These are phyloP conservation scores for Selaginella moellendorffii DNA, from an alignment of 75 land plant species.

Conservation along the genomic window DNA sequence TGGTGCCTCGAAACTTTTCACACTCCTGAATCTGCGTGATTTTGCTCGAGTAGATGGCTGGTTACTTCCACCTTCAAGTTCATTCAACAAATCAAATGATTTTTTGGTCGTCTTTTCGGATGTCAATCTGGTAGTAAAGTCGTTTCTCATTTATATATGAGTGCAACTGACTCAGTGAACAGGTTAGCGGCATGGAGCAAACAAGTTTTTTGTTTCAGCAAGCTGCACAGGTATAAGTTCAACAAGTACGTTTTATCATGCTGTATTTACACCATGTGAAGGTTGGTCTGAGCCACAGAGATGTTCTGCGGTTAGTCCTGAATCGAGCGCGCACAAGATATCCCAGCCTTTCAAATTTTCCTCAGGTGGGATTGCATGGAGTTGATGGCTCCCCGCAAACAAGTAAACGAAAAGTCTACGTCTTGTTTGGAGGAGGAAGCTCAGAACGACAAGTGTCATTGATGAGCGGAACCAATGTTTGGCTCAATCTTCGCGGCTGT, in stretches of 20 bases:
- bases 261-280: slow-evolving; percentile 11
- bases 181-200: slow-evolving; percentile 92
- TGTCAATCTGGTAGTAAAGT: slow-evolving; percentile 47
- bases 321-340: slow-evolving; percentile 46
- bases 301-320: slow-evolving; percentile 45
- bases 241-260: not conserved
- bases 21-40: slow-evolving; percentile 42
- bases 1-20: slow-evolving; percentile 46
- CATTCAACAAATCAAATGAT: not conserved
- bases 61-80: slow-evolving; percentile 39
- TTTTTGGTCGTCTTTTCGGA: slow-evolving; percentile 39
- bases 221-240: slow-evolving; percentile 54
- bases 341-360: slow-evolving; percentile 18
- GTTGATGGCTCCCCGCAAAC: no score
- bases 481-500: slow-evolving; percentile 59
- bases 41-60: slow-evolving; percentile 90
- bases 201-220: slow-evolving; percentile 78
- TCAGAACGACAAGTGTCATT: slow-evolving; percentile 82
- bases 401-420: slow-evolving; percentile 44
- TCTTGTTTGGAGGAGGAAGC: slow-evolving; percentile 68
- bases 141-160: not conserved
- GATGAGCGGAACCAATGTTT: slow-evolving; percentile 86
- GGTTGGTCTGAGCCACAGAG: slow-evolving; percentile 74
- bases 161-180: not conserved
- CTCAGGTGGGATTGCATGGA: no score